Base-by-base conservation (phyloP, 129 eudicot species). In the Solidago caesia region DNA sequence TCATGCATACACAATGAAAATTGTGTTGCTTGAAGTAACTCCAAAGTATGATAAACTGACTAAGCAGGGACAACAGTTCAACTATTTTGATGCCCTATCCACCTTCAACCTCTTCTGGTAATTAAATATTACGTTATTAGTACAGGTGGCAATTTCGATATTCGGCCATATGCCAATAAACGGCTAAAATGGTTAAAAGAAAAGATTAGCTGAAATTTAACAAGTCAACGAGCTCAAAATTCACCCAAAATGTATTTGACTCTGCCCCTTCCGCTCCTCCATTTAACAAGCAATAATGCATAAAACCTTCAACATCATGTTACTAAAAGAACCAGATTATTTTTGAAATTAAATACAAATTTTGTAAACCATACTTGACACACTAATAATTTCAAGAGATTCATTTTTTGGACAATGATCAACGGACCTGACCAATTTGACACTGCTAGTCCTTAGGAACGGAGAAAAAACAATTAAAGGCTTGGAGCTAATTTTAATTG, bases 41-140 rank as follows among this genome's bases (percentile, higher is more conserved):
- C 53, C 10, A 7, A 16, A 66, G 70, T 66, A 16, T 41, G 52
- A 7, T 45, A 67, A 43, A 67, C 57, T 46, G 72, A 45, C 72
- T 12, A 21, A 67, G 61, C 61, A 56, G 29, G 45, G 45, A 2
- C 67, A 62, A 6, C 12, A 63, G 25, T 39, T 63, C 10, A 42
- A 5, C 4, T 39, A 12, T 63, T 39, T 4, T 25, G 27, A 39
- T 5, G 45, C 26, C 47, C 39, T 33, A 33, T 39, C 68, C 2
- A 63, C 68, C 25, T 10, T 62, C 15, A 33, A 62, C 3, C 15
- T 62, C 13, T 39, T 56, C 8, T 21, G 21, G 21, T 21, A 56
- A 27, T n/a, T 6, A 16, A 2, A 56, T 16, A 56, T 4, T 6
- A 16, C 15, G 29, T 16, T 11, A 56, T 56, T 56, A 56, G 15